Percentiles rank a stretch among this genome's conserved stretches.
phyloP scores from a whole-genome alignment of 78 protist genomes.

The Protostelium mycophagum region DNA sequence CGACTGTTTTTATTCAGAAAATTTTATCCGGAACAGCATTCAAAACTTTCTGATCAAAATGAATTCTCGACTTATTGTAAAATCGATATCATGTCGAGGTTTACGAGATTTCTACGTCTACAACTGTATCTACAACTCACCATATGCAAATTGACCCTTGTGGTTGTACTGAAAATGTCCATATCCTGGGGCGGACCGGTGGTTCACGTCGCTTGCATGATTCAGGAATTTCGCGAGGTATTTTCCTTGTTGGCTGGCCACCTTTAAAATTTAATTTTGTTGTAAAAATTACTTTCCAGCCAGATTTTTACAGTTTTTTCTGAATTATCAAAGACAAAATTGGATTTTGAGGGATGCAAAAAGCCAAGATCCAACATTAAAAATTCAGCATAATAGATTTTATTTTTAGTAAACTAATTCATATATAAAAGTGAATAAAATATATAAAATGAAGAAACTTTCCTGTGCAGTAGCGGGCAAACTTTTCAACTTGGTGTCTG shows the following conservation, averaged over 20 bases:
- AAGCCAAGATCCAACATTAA: too few relatives aligned
- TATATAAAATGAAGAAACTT: too few relatives aligned
- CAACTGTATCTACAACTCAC: conserved; percentile 6
- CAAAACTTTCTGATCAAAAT: not conserved
- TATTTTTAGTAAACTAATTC: too few relatives aligned
- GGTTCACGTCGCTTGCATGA: not conserved
- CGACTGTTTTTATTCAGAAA: not conserved
- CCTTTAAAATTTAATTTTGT: too few relatives aligned
- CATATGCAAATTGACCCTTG: conserved; percentile 46
- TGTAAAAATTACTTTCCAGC: too few relatives aligned
- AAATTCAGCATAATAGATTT: too few relatives aligned
- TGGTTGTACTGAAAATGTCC: conserved; percentile 48
- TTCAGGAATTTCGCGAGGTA: conserved; percentile 41
- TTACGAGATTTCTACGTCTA: conserved; percentile 3
- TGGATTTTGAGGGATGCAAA: too few relatives aligned
- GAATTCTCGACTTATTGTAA: not conserved
- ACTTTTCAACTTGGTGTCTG: conserved; percentile 44
- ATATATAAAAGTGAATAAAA: too few relatives aligned
- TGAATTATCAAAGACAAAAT: too few relatives aligned
- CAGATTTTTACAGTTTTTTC: too few relatives aligned
- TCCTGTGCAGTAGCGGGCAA: conserved; percentile 61
- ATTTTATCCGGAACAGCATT: not conserved
- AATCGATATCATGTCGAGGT: not conserved
- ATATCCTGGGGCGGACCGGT: not conserved
- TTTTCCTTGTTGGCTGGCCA: conserved; percentile 41